Conservation (phyloP, 1,284 basidiomycete genomes). For the Inonotus obliquus region DNA sequence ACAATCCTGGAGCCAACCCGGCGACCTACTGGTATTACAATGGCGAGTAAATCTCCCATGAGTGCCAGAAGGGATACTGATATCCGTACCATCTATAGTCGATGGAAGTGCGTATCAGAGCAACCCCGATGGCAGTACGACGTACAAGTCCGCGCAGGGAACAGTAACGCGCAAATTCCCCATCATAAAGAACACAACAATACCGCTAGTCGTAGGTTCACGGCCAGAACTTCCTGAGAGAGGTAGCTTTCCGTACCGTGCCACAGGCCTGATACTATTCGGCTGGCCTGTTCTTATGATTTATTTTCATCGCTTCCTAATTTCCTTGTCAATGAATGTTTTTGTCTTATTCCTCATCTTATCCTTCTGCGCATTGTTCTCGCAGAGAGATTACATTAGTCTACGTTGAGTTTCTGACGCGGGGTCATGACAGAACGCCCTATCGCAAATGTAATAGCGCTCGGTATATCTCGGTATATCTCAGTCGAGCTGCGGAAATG, state of each 20-base stretch:
- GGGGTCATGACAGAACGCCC: neutral
- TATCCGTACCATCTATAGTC: neutral
- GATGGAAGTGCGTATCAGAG: slow-evolving; percentile 8
- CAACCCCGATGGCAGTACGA: slow-evolving; percentile 10
- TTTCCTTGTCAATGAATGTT: neutral
- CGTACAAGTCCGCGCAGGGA: slow-evolving; percentile 3
- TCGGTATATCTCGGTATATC: too few relatives aligned
- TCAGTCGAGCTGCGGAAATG: too few relatives aligned
- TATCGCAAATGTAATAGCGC: too few relatives aligned
- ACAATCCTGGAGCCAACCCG: neutral
- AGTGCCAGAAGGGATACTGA: neutral
- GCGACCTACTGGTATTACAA: slow-evolving; percentile 13
- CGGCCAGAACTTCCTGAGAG: neutral
- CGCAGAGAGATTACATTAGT: neutral
- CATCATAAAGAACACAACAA: neutral
- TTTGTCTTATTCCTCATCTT: neutral
- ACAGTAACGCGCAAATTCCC: neutral
- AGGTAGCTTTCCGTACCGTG: neutral
- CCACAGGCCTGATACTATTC: neutral
- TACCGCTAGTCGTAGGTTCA: neutral
- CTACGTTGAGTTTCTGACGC: neutral
- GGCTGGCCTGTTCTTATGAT: neutral
- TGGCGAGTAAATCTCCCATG: neutral
- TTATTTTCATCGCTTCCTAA: neutral
- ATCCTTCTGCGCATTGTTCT: neutral